phyloP scores from a whole-genome alignment of 805 yeast genomes.

The Maudiozyma serrabonitensis region DNA sequence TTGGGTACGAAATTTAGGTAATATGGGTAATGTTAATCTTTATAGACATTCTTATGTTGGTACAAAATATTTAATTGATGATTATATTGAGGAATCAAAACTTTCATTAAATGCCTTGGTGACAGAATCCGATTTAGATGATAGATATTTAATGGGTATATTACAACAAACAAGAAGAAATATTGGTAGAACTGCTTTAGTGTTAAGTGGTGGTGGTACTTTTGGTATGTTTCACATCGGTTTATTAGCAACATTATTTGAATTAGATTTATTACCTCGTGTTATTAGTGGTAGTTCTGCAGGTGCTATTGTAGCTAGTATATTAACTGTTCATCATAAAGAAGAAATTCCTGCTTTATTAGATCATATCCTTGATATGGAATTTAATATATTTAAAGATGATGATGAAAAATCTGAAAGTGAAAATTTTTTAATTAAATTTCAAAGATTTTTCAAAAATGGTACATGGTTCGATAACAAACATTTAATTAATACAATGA shows the following conservation, averaged over 20 bases:
- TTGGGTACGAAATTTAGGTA: conserved; percentile 76
- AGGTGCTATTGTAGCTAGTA: conserved; percentile 85
- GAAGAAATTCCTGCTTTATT: conserved; percentile 57
- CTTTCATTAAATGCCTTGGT: conserved; percentile 26
- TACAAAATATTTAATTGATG: conserved; percentile 73
- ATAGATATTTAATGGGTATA: conserved; percentile 60
- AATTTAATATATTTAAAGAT: conserved; percentile 49
- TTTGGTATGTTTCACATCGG: conserved; percentile 90
- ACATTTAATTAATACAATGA: conserved; percentile 63
- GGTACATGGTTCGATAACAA: conserved; percentile 83
- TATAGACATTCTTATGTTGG: conserved; percentile 76
- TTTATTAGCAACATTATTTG: conserved; percentile 67
- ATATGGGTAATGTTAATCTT: conserved; percentile 71
- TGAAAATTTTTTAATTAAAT: conserved; percentile 41
- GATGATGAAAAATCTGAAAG: conserved; percentile 39
- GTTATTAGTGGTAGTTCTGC: conserved; percentile 90
- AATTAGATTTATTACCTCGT: conserved; percentile 65
- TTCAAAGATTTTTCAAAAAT: conserved; percentile 55
- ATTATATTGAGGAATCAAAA: conserved; percentile 70
- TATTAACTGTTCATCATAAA: conserved; percentile 73
- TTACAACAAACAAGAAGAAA: conserved; percentile 78
- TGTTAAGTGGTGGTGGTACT: conserved; percentile 88
- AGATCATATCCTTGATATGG: conserved; percentile 31
- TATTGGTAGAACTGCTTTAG: conserved; percentile 86
- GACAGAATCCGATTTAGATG: conserved; percentile 42